Conservation (phyloP, 2,329 filamentous ascomycete genomes). For the Epichloe scottii region DNA sequence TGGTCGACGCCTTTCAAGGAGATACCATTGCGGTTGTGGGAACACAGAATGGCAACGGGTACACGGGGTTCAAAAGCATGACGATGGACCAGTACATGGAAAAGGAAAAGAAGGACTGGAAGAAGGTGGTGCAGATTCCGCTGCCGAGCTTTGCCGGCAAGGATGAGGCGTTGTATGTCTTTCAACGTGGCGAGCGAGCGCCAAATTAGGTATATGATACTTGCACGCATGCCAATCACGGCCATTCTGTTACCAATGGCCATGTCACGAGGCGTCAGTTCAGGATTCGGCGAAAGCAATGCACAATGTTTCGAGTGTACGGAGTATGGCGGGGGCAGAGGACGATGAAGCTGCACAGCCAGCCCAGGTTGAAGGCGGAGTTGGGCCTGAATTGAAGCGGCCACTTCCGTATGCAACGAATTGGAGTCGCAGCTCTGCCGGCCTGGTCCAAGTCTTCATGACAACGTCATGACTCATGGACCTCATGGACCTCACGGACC, state of each 20-base stretch:
- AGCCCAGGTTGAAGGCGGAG: background rate
- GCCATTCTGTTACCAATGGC: background rate
- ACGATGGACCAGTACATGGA: constrained; percentile 57
- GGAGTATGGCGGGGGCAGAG: constrained; percentile 4
- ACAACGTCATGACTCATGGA: too few species aligned
- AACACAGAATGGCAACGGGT: constrained; percentile 63
- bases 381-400: background rate
- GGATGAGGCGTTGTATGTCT: constrained; percentile 63
- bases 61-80: constrained; percentile 53
- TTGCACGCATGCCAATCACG: background rate
- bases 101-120: constrained; percentile 43
- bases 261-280: background rate
- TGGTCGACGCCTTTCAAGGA: constrained; percentile 49
- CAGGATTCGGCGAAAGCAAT: background rate
- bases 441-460: background rate
- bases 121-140: constrained; percentile 49
- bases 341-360: background rate
- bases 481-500: too few species aligned
- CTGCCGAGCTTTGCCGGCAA: constrained; percentile 66
- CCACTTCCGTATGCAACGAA: background rate
- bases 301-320: background rate
- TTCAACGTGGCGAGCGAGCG: constrained; percentile 35
- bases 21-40: constrained; percentile 59
- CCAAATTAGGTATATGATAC: constrained; percentile 7
- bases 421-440: background rate